phyloP scores from a whole-genome alignment of 768 basidiomycete genomes.

The Amylocystis lapponica region DNA sequence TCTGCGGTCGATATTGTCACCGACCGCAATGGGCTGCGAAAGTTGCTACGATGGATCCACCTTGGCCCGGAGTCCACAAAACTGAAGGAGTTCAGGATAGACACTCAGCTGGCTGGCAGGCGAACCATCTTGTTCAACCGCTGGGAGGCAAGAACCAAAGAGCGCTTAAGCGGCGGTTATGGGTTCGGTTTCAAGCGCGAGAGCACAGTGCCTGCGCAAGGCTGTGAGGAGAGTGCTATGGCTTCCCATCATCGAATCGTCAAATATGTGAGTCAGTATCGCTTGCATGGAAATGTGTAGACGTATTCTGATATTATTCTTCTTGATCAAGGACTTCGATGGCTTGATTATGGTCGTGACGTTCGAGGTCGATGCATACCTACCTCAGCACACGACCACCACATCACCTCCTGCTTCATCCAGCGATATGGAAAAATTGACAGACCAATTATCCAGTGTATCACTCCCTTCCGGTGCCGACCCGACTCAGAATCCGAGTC shows the following conservation, averaged over 20 bases:
- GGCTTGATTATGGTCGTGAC: conserved; percentile 21
- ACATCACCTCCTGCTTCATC: background rate
- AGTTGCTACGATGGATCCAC: conserved; percentile 52
- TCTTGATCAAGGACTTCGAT: conserved; percentile 14
- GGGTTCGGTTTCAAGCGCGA: conserved; percentile 52
- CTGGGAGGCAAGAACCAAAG: conserved; percentile 37
- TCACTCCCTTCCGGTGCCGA: background rate
- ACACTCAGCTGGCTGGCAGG: conserved; percentile 52
- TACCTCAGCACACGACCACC: background rate
- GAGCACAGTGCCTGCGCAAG: conserved; percentile 12
- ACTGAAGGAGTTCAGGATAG: conserved; percentile 49
- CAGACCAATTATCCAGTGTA: conserved; percentile 1
- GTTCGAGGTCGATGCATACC: conserved; percentile 24
- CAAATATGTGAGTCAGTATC: conserved; percentile 13
- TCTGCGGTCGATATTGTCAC: conserved; percentile 41
- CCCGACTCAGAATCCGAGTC: background rate
- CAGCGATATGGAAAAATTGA: background rate
- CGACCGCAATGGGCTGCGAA: conserved; percentile 61
- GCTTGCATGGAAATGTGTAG: background rate
- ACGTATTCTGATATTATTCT: too few relatives aligned
- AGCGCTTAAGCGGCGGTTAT: conserved; percentile 17
- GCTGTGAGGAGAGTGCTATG: conserved; percentile 7
- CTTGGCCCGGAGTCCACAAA: background rate
- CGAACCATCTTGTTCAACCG: conserved; percentile 60
- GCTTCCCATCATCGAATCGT: conserved; percentile 19